Evolutionary conservation across 179 eudicot species (phyloP).

Genomic region (Silene coronaria): DNA sequence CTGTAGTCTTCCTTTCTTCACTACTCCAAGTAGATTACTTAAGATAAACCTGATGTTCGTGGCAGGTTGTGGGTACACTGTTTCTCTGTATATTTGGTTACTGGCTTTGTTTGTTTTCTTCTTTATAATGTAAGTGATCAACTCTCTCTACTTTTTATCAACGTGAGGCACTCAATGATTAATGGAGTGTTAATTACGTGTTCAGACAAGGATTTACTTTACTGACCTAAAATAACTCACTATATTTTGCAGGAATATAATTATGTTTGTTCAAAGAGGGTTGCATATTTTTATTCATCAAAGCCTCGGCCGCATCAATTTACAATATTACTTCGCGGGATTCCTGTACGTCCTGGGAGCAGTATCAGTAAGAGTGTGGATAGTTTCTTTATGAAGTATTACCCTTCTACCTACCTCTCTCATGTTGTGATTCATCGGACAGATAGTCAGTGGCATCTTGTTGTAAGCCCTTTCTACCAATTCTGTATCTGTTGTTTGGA

Average conservation of each 20-base stretch:
- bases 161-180: not conserved
- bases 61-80: conserved; percentile 95
- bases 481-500: not conserved
- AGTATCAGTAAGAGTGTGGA: conserved; percentile 70
- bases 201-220: conserved; percentile 11
- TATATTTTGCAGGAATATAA: conserved; percentile 67
- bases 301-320: conserved; percentile 82
- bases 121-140: conserved; percentile 69
- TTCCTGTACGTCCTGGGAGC: conserved; percentile 57
- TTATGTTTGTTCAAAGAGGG: conserved; percentile 65
- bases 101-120: conserved; percentile 76
- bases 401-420: conserved; percentile 74
- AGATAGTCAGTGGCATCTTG: conserved; percentile 40
- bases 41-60: conserved; percentile 19
- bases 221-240: conserved; percentile 16
- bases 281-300: conserved; percentile 64
- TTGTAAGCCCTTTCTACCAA: conserved; percentile 51
- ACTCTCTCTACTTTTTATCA: not conserved
- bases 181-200: not conserved
- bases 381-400: conserved; percentile 62
- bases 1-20: not conserved
- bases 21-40: not conserved
- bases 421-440: conserved; percentile 66
- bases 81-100: conserved; percentile 64
- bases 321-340: conserved; percentile 74